These are phyloP conservation scores for Neonectria faginata DNA, from an alignment of 2,329 filamentous ascomycete species.

Conservation along the genomic window DNA sequence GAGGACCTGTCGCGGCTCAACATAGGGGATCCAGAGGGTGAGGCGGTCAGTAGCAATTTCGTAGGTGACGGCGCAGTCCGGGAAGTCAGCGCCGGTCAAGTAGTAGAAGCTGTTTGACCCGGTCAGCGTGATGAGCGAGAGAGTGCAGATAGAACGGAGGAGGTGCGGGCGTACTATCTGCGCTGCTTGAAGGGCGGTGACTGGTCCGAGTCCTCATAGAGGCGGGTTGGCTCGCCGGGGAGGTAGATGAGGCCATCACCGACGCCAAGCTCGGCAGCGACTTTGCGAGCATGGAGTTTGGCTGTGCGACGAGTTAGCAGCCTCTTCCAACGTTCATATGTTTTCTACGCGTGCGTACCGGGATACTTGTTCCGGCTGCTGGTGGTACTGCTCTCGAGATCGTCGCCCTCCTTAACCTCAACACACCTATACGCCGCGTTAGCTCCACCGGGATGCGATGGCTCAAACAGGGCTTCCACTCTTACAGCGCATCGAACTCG, in stretches of 20 bases:
- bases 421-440: conserved; percentile 47
- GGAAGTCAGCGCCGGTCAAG: conserved; percentile 65
- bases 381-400: conserved; percentile 22
- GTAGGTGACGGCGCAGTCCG: conserved; percentile 68
- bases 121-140: conserved; percentile 4
- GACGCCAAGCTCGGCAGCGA: conserved; percentile 62
- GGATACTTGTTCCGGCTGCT: conserved; percentile 51
- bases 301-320: conserved; percentile 51
- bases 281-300: conserved; percentile 68
- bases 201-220: conserved; percentile 71
- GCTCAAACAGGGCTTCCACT: neutral
- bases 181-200: conserved; percentile 67
- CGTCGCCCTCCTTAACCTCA: conserved; percentile 51
- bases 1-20: conserved; percentile 70
- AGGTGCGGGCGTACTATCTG: conserved; percentile 61
- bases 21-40: conserved; percentile 78
- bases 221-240: conserved; percentile 61
- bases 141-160: neutral
- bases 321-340: neutral
- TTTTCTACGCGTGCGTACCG: conserved; percentile 43
- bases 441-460: neutral
- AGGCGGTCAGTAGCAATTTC: conserved; percentile 71
- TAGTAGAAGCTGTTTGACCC: conserved; percentile 66
- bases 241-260: conserved; percentile 67
- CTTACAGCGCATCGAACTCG: conserved; percentile 68